Evolutionary conservation across 768 basidiomycete genomes (phyloP).

Genomic region (Mycena leptocephala): DNA sequence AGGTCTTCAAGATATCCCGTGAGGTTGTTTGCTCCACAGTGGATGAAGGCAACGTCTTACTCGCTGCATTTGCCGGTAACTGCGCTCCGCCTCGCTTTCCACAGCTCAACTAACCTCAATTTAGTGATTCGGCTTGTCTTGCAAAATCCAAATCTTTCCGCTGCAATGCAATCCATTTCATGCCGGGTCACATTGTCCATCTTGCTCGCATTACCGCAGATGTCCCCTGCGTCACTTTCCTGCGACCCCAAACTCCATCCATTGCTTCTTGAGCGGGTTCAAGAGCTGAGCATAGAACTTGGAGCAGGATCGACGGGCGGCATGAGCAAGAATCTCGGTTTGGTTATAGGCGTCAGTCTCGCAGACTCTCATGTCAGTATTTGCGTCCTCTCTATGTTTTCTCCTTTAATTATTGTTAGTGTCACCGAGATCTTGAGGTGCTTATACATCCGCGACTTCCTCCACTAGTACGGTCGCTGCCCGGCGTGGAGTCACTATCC

Average conservation of each 20-base stretch:
- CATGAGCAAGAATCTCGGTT: conserved; percentile 74
- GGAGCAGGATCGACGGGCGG: conserved; percentile 69
- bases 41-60: conserved; percentile 68
- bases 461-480: conserved; percentile 79
- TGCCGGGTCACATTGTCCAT: conserved; percentile 73
- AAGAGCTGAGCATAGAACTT: conserved; percentile 63
- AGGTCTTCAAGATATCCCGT: conserved; percentile 70
- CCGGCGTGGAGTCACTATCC: conserved; percentile 73
- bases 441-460: conserved; percentile 88
- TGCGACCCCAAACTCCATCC: conserved; percentile 65
- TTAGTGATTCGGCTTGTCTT: conserved; percentile 69
- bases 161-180: conserved; percentile 72
- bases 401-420: conserved; percentile 6
- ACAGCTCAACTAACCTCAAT: background rate
- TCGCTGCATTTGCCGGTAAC: conserved; percentile 75
- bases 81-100: background rate
- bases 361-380: conserved; percentile 33
- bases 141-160: conserved; percentile 65
- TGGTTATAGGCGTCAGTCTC: conserved; percentile 64
- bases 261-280: conserved; percentile 62
- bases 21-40: conserved; percentile 64
- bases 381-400: background rate
- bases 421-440: conserved; percentile 66
- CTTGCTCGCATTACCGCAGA: conserved; percentile 69
- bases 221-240: conserved; percentile 70